Percentiles rank a stretch among this genome's conserved stretches.
These are phyloP conservation scores for Candida dajiaensis DNA, from an alignment of 805 yeast species.

Conservation along the genomic window DNA sequence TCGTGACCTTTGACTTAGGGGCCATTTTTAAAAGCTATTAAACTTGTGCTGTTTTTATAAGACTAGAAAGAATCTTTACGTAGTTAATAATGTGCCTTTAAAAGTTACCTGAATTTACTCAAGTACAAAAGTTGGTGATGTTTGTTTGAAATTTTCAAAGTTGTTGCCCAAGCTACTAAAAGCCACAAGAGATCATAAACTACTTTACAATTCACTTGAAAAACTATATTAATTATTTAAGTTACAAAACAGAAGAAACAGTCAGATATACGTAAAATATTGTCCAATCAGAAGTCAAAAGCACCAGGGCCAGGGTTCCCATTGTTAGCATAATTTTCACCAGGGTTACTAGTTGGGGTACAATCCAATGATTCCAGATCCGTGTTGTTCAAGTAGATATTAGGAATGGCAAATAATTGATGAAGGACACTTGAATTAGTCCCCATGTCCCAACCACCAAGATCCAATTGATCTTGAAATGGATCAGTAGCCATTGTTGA, in stretches of 20 bases:
- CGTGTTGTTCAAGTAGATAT: slow-evolving; percentile 1
- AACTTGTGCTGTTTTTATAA: no score
- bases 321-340: not conserved
- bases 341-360: not conserved
- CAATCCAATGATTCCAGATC: slow-evolving; percentile 1
- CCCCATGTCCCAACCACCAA: not conserved
- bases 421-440: not conserved
- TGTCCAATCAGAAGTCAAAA: not conserved
- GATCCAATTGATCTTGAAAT: not conserved
- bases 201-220: no score
- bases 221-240: no score
- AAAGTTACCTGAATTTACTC: no score
- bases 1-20: not conserved
- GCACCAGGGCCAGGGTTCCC: not conserved
- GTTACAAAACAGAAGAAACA: no score
- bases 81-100: no score
- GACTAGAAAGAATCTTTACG: no score
- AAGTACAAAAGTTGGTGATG: no score
- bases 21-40: slow-evolving; percentile 1
- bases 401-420: slow-evolving; percentile 4
- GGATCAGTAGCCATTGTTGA: not conserved
- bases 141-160: no score
- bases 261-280: not conserved
- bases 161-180: no score
- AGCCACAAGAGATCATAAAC: no score